Evolutionary conservation across 805 yeast species (phyloP).

Genomic region (Cyberlindnera euphorbiiphila): DNA sequence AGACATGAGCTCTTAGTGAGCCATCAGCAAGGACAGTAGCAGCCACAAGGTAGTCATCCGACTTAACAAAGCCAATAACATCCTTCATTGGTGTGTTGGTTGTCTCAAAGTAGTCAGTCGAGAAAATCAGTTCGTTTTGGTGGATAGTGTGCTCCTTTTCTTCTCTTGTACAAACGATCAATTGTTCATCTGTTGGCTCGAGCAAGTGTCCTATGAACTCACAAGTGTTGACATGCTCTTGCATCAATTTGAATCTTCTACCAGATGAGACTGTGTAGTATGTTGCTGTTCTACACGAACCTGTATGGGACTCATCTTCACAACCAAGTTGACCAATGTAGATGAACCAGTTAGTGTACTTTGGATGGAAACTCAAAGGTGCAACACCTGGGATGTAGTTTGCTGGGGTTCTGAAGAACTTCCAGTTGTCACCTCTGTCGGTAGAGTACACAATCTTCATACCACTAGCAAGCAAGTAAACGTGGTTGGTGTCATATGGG

Average conservation of each 20-base stretch:
- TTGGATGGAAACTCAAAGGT: slow-evolving; percentile 60
- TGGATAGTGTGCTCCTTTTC: slow-evolving; percentile 31
- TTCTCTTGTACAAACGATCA: slow-evolving; percentile 62
- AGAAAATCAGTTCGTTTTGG: slow-evolving; percentile 30
- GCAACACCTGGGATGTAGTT: slow-evolving; percentile 52
- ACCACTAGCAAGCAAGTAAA: slow-evolving; percentile 22
- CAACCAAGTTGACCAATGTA: slow-evolving; percentile 66
- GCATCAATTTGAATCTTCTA: slow-evolving; percentile 48
- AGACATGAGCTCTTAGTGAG: slow-evolving; percentile 63
- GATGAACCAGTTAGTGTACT: slow-evolving; percentile 53
- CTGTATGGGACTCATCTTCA: slow-evolving; percentile 22
- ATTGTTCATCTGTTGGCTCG: slow-evolving; percentile 40
- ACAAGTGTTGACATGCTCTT: slow-evolving; percentile 58
- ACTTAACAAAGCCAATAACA: slow-evolving; percentile 70
- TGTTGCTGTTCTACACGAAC: slow-evolving; percentile 52
- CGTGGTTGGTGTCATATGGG: slow-evolving; percentile 51
- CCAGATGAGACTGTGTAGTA: slow-evolving; percentile 71
- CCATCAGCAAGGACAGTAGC: slow-evolving; percentile 54
- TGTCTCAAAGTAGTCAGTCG: slow-evolving; percentile 23
- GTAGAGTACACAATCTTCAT: slow-evolving; percentile 49
- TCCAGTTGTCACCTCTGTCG: slow-evolving; percentile 57
- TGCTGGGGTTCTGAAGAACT: slow-evolving; percentile 41
- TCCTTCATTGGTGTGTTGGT: slow-evolving; percentile 44
- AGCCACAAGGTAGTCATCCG: slow-evolving; percentile 68
- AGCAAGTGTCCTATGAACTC: slow-evolving; percentile 60